phyloP scores from a whole-genome alignment of 2,329 filamentous ascomycete genomes.

The Ceratocystis cubensis region DNA sequence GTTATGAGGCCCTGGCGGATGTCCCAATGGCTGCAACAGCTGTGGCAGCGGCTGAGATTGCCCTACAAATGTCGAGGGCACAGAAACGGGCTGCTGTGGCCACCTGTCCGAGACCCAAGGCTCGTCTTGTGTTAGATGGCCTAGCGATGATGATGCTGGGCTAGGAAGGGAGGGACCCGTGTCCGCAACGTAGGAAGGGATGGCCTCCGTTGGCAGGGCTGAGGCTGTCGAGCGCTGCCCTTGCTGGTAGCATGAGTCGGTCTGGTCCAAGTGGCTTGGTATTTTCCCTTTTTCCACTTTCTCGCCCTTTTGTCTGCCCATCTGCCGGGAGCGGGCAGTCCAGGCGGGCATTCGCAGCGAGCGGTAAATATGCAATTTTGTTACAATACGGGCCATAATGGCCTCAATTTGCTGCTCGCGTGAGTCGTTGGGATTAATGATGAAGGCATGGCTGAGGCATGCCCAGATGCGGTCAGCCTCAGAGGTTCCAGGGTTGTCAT shows the following conservation, averaged over 20 bases:
- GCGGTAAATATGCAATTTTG: conserved; percentile 19
- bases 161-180: background rate
- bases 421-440: conserved; percentile 37
- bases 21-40: background rate
- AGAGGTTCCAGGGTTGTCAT: conserved; percentile 42
- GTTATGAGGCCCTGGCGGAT: background rate
- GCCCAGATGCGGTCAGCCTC: conserved; percentile 56
- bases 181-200: background rate
- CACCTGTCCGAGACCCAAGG: background rate
- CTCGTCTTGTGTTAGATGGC: background rate
- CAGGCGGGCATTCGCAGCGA: conserved; percentile 15
- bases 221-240: background rate
- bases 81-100: background rate
- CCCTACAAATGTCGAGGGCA: background rate
- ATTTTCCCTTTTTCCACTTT: background rate
- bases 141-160: background rate
- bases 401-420: conserved; percentile 35
- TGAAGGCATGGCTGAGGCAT: conserved; percentile 60
- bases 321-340: background rate
- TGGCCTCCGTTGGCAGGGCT: background rate
- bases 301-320: background rate
- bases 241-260: background rate
- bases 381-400: conserved; percentile 30
- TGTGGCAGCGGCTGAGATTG: too few species aligned
- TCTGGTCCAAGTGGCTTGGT: background rate